Percentiles rank a stretch among this genome's conserved stretches.
phyloP scores from a whole-genome alignment of 2,329 filamentous ascomycete genomes.

The Echinosphaeria canescens region DNA sequence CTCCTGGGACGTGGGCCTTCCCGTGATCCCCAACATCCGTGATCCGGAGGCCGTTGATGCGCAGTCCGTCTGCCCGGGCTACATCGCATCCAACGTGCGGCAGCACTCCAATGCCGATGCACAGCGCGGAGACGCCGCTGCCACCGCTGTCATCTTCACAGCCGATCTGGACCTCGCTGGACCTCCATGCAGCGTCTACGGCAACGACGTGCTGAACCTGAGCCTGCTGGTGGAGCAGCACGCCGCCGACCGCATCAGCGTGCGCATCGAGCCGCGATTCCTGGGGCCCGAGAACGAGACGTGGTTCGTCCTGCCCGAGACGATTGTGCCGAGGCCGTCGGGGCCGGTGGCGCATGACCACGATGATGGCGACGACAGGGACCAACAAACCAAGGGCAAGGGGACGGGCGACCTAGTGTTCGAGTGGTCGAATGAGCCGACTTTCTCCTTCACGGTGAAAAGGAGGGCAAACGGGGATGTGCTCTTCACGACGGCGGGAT shows the following conservation, averaged over 20 bases:
- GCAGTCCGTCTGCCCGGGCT: conserved; percentile 44
- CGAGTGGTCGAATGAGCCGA: conserved; percentile 13
- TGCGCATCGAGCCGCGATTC: conserved; percentile 55
- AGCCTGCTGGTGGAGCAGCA: conserved; percentile 43
- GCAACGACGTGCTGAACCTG: conserved; percentile 40
- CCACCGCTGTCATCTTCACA: conserved; percentile 26
- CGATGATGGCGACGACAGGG: conserved; percentile 1
- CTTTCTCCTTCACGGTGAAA: conserved; percentile 18
- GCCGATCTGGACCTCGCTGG: conserved; percentile 44
- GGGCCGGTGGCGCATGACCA: too few relatives aligned
- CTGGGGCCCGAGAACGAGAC: conserved; percentile 46
- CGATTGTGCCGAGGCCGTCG: conserved; percentile 40
- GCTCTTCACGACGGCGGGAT: conserved; percentile 48
- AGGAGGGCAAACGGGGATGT: conserved; percentile 20
- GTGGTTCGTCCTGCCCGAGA: conserved; percentile 55
- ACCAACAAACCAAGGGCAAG: too few relatives aligned
- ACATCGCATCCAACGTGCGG: conserved; percentile 37
- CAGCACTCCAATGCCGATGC: too few relatives aligned
- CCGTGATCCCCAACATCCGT: conserved; percentile 36
- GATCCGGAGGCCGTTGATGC: conserved; percentile 41
- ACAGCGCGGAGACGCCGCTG: too few relatives aligned
- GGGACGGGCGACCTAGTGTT: conserved; percentile 22
- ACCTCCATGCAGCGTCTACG: conserved; percentile 44
- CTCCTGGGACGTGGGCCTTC: conserved; percentile 18
- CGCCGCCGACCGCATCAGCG: conserved; percentile 43